Evolutionary conservation across 768 basidiomycete species (phyloP).

Genomic region (Russula dissimulans): DNA sequence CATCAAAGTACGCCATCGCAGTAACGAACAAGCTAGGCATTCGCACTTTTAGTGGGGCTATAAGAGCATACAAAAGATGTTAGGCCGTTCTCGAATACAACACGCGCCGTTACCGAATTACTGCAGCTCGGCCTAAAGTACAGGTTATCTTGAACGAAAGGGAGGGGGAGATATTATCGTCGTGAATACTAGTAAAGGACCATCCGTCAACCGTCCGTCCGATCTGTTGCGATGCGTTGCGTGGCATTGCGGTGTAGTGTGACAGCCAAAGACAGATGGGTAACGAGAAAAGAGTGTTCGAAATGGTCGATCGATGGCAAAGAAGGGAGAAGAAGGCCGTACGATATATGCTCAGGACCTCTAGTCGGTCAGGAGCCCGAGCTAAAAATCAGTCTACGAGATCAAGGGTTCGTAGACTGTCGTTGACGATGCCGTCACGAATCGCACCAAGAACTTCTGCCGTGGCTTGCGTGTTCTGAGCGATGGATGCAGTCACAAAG

Average conservation of each 20-base stretch:
- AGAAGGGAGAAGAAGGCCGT: too few species aligned
- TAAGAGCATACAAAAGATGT: too few species aligned
- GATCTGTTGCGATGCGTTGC: neutral
- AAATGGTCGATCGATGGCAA: too few species aligned
- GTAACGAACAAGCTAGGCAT: too few species aligned
- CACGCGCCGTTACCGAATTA: neutral
- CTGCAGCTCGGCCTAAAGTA: neutral
- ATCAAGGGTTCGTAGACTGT: neutral
- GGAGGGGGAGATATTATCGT: neutral
- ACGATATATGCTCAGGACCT: too few species aligned
- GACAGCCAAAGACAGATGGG: neutral
- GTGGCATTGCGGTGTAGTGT: neutral
- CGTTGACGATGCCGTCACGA: neutral
- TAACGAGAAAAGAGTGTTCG: too few species aligned
- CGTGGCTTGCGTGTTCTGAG: slow-evolving; percentile 10
- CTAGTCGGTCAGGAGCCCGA: too few species aligned
- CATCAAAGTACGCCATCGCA: too few species aligned
- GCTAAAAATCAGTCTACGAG: neutral
- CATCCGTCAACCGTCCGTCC: neutral
- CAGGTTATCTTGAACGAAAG: neutral
- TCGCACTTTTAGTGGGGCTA: too few species aligned
- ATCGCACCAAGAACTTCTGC: neutral
- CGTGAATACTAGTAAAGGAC: neutral
- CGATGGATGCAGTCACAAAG: neutral
- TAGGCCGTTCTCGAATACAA: neutral